phyloP scores from a whole-genome alignment of 2,329 filamentous ascomycete species.

The Lasiodiplodia hormozganensis region DNA sequence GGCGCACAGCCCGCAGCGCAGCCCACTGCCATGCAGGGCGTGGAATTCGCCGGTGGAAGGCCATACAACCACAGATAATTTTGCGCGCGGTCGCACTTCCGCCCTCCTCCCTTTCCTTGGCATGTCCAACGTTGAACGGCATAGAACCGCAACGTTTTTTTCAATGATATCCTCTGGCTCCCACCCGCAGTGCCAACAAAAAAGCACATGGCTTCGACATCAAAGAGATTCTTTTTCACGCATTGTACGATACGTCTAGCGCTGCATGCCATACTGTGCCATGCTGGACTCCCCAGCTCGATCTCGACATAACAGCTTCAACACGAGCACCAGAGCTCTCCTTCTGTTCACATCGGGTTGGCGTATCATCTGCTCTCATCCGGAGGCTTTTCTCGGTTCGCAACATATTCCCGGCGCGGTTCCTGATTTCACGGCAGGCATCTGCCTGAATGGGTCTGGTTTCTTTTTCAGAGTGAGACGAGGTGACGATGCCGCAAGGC shows the following conservation, averaged over 20 bases:
- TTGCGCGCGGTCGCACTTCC: neutral
- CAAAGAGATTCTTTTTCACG: slow-evolving; percentile 24
- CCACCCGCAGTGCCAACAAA: slow-evolving; percentile 6
- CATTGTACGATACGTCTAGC: slow-evolving; percentile 29
- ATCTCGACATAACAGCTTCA: slow-evolving; percentile 22
- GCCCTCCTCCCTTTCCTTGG: neutral
- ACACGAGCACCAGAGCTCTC: slow-evolving; percentile 9
- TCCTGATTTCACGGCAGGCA: slow-evolving; percentile 1
- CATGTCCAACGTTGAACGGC: slow-evolving; percentile 3
- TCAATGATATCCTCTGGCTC: slow-evolving; percentile 14
- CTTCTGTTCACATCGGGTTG: slow-evolving; percentile 19
- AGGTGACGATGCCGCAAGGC: slow-evolving; percentile 8
- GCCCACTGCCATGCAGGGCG: slow-evolving; percentile 56
- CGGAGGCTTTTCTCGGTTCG: slow-evolving; percentile 7
- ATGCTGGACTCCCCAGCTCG: slow-evolving; percentile 1
- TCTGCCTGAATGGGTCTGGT: slow-evolving; percentile 5
- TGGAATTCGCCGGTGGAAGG: slow-evolving; percentile 52
- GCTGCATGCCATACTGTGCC: slow-evolving; percentile 20
- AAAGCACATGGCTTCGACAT: slow-evolving; percentile 13
- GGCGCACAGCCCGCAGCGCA: slow-evolving; percentile 35
- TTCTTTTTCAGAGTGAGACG: slow-evolving; percentile 9
- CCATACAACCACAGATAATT: slow-evolving; percentile 36
- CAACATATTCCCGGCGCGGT: slow-evolving; percentile 14
- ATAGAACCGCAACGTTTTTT: neutral
- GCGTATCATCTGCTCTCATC: slow-evolving; percentile 22